phyloP scores from a whole-genome alignment of 345 rosid genomes.

The Citropsis articulata region DNA sequence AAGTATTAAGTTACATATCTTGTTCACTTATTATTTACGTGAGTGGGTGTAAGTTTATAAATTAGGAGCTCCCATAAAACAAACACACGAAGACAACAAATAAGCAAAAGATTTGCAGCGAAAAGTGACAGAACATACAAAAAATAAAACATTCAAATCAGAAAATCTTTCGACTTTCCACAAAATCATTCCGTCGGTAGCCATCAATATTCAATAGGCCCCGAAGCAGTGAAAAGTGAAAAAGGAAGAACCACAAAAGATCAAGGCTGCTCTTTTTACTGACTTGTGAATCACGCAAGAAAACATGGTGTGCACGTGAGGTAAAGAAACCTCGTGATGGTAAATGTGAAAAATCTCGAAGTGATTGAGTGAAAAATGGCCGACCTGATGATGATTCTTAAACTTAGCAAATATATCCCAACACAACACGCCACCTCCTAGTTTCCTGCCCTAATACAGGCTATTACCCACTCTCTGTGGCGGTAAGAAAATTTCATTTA shows the following conservation, averaged over 20 bases:
- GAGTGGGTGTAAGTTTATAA: too few relatives aligned
- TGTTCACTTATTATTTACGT: too few relatives aligned
- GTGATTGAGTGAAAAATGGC: neutral
- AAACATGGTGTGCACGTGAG: conserved; percentile 12
- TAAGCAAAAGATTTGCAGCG: neutral
- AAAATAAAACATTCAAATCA: neutral
- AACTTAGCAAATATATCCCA: neutral
- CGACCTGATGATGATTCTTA: neutral
- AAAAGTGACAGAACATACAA: neutral
- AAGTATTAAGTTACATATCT: too few relatives aligned
- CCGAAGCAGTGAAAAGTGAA: neutral
- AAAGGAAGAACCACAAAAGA: too few relatives aligned
- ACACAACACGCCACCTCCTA: conserved; percentile 10
- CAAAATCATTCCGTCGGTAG: neutral
- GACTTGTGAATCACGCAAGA: conserved; percentile 16
- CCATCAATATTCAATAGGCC: too few relatives aligned
- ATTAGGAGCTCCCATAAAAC: too few relatives aligned
- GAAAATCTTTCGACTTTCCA: too few relatives aligned
- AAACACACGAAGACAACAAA: neutral
- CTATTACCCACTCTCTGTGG: neutral
- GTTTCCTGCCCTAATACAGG: conserved; percentile 9
- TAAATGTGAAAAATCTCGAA: too few relatives aligned
- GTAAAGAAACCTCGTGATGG: neutral
- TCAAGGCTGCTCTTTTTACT: neutral
- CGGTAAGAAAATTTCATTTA: neutral